Conservation (phyloP, 306 rosid species). For the Alnus glutinosa region DNA sequence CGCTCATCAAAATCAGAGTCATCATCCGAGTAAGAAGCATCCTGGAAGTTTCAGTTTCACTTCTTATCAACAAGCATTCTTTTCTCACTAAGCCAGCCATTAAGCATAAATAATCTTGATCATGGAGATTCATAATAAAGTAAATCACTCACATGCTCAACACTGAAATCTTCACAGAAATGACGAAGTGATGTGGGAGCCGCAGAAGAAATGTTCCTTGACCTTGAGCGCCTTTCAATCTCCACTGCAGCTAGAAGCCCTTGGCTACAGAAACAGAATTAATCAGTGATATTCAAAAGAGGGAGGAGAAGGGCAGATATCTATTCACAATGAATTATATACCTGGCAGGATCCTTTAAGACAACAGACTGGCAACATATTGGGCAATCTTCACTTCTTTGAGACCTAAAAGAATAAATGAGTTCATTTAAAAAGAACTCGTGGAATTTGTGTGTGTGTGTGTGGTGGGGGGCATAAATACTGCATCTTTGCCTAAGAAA, state of each 20-base stretch:
- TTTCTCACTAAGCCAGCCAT: constrained; percentile 15
- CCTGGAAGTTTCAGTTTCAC: constrained; percentile 49
- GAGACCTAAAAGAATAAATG: constrained; percentile 57
- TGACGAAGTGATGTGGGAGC: constrained; percentile 33
- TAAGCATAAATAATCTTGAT: background rate
- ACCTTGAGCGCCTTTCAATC: constrained; percentile 52
- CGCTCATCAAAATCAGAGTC: constrained; percentile 72
- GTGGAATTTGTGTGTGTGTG: constrained; percentile 1
- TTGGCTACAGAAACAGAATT: constrained; percentile 52
- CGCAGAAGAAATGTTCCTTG: constrained; percentile 41
- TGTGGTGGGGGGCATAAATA: background rate
- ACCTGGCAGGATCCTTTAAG: constrained; percentile 85
- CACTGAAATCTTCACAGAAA: constrained; percentile 38
- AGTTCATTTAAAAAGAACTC: constrained; percentile 16
- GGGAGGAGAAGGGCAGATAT: background rate
- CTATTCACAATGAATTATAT: constrained; percentile 21
- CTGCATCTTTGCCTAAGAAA: background rate
- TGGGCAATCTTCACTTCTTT: constrained; percentile 92
- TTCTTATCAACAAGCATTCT: constrained; percentile 16
- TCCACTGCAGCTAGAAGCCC: constrained; percentile 75
- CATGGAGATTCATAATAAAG: background rate
- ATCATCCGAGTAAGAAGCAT: constrained; percentile 50
- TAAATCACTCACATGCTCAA: constrained; percentile 50
- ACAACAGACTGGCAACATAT: constrained; percentile 82
- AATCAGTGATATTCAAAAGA: constrained; percentile 24